These are phyloP conservation scores for Metschnikowia bowlesiae DNA, from an alignment of 805 yeast species.

Conservation along the genomic window DNA sequence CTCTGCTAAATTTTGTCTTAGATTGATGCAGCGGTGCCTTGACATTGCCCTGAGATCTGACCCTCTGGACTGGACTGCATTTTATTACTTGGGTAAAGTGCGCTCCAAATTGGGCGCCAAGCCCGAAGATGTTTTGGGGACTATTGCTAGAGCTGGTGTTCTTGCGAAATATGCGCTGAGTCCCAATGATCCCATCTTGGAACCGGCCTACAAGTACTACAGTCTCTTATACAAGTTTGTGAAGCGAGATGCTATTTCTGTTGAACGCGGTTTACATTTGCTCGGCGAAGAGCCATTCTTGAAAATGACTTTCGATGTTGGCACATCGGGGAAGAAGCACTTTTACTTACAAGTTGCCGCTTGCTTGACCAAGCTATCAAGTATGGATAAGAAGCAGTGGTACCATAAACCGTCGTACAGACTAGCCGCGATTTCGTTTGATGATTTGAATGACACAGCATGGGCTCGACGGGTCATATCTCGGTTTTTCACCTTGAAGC, in stretches of 20 bases:
- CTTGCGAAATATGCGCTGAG: background rate
- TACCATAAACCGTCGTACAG: slow-evolving; percentile 81
- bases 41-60: slow-evolving; percentile 43
- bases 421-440: slow-evolving; percentile 57
- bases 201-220: slow-evolving; percentile 70
- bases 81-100: slow-evolving; percentile 55
- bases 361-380: slow-evolving; percentile 44
- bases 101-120: slow-evolving; percentile 44
- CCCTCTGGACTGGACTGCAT: slow-evolving; percentile 56
- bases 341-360: slow-evolving; percentile 41
- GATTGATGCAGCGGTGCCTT: slow-evolving; percentile 40
- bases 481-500: slow-evolving; percentile 57
- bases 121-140: slow-evolving; percentile 33
- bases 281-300: slow-evolving; percentile 35
- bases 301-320: slow-evolving; percentile 5
- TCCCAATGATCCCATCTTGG: slow-evolving; percentile 54
- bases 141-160: slow-evolving; percentile 20
- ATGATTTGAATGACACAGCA: slow-evolving; percentile 47
- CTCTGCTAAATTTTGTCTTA: slow-evolving; percentile 28
- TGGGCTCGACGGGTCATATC: slow-evolving; percentile 65
- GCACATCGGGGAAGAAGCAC: slow-evolving; percentile 14
- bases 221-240: slow-evolving; percentile 56
- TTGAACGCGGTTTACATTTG: slow-evolving; percentile 34
- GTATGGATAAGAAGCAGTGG: slow-evolving; percentile 81
- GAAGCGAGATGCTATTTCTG: slow-evolving; percentile 28